These are phyloP conservation scores for Trypanosomatidae sp. DNA, from an alignment of 208 protist species.

Conservation along the genomic window DNA sequence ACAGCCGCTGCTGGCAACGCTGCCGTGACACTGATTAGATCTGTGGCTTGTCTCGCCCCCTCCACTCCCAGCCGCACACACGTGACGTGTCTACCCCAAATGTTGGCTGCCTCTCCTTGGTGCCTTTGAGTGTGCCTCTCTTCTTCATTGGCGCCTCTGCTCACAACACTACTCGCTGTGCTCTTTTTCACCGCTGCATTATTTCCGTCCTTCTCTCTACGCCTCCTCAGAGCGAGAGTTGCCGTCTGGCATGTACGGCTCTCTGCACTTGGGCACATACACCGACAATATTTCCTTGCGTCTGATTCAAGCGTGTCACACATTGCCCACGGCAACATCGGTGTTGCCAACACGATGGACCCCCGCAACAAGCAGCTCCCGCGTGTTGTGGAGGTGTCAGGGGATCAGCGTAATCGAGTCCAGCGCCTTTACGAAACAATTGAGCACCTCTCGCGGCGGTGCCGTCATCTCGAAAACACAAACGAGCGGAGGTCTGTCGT, in stretches of 20 bases:
- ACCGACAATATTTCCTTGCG: neutral
- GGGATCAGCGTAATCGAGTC: conserved; percentile 14
- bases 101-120: neutral
- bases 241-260: neutral
- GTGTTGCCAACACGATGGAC: conserved; percentile 6
- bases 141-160: neutral
- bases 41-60: neutral
- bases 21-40: neutral
- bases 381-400: conserved; percentile 5
- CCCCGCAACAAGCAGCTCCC: conserved; percentile 4
- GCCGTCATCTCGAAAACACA: conserved; percentile 32
- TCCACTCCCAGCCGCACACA: neutral
- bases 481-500: conserved; percentile 45
- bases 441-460: conserved; percentile 26
- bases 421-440: conserved; percentile 12
- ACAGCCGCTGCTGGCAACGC: neutral
- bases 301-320: neutral
- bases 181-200: neutral
- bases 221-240: neutral
- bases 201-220: neutral
- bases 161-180: neutral
- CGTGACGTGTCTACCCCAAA: too few relatives aligned
- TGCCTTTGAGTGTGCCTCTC: neutral
- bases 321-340: neutral
- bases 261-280: neutral